Conservation (phyloP, 176 grass and related monocot genomes). For the Oryza glaberrima region DNA sequence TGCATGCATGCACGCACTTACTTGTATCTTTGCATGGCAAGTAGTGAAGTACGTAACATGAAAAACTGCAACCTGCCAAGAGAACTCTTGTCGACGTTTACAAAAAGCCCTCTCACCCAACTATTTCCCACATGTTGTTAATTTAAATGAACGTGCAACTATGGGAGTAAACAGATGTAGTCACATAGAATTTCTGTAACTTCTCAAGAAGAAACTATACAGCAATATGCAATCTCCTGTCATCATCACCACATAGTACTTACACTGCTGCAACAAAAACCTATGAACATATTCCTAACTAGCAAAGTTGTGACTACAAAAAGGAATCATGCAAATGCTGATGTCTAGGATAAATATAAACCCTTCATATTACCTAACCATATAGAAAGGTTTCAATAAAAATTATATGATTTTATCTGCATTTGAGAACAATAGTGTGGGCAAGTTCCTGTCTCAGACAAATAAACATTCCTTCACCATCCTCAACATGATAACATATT, state of each 20-base stretch:
- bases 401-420: neutral
- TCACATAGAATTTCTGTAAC: neutral
- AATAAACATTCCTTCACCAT: constrained; percentile 26
- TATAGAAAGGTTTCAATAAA: neutral
- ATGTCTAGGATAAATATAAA: constrained; percentile 15
- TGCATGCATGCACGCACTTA: neutral
- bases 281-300: neutral
- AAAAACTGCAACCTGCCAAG: neutral
- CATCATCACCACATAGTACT: neutral
- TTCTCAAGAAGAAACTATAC: constrained; percentile 5
- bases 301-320: neutral
- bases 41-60: constrained; percentile 5
- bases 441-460: constrained; percentile 22
- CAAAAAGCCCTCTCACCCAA: neutral
- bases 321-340: constrained; percentile 24
- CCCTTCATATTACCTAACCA: neutral
- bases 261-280: constrained; percentile 5
- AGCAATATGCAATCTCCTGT: neutral
- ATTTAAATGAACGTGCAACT: neutral
- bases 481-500: neutral
- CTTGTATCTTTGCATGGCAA: constrained; percentile 30
- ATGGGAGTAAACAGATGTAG: neutral
- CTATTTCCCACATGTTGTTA: neutral
- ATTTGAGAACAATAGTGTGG: neutral
- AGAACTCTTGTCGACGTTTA: neutral